phyloP scores from a whole-genome alignment of 768 basidiomycete species.

The Hydnomerulius pinastri region DNA sequence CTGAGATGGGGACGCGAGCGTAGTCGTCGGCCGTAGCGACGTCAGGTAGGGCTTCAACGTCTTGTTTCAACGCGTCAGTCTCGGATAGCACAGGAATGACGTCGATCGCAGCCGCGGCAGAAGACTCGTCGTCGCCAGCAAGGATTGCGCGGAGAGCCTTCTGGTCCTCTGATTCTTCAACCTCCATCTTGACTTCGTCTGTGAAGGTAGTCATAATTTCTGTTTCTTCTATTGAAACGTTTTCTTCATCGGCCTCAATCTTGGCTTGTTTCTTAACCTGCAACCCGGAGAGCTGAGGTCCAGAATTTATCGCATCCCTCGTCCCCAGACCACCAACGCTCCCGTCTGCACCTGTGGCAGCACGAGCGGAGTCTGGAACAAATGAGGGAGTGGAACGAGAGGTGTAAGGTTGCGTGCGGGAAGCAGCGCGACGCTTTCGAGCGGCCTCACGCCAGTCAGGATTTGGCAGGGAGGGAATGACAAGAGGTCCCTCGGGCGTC shows the following conservation, averaged over 20 bases:
- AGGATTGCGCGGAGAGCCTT: conserved; percentile 80
- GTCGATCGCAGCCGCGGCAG: conserved; percentile 47
- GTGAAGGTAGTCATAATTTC: neutral
- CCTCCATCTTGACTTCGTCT: conserved; percentile 24
- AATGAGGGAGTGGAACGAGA: conserved; percentile 41
- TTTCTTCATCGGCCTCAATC: conserved; percentile 35
- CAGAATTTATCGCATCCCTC: conserved; percentile 73
- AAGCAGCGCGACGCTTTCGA: conserved; percentile 49
- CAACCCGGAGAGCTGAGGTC: conserved; percentile 69
- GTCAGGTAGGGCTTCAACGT: conserved; percentile 79
- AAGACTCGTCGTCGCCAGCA: conserved; percentile 44
- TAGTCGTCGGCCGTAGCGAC: conserved; percentile 82
- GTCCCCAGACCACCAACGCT: conserved; percentile 79
- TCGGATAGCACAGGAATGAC: conserved; percentile 73
- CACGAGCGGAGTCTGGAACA: conserved; percentile 63
- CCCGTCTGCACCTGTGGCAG: conserved; percentile 62
- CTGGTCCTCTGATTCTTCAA: conserved; percentile 73
- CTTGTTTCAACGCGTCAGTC: conserved; percentile 81
- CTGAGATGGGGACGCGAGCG: conserved; percentile 84
- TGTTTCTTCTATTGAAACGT: conserved; percentile 1
- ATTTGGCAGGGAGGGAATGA: conserved; percentile 86
- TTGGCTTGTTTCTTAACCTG: conserved; percentile 44
- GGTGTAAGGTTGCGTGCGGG: conserved; percentile 11
- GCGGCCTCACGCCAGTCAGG: conserved; percentile 88
- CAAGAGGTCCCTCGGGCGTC: conserved; percentile 60